phyloP scores from a whole-genome alignment of 441 rosid genomes.

The Pelargonium exstipulatum region DNA sequence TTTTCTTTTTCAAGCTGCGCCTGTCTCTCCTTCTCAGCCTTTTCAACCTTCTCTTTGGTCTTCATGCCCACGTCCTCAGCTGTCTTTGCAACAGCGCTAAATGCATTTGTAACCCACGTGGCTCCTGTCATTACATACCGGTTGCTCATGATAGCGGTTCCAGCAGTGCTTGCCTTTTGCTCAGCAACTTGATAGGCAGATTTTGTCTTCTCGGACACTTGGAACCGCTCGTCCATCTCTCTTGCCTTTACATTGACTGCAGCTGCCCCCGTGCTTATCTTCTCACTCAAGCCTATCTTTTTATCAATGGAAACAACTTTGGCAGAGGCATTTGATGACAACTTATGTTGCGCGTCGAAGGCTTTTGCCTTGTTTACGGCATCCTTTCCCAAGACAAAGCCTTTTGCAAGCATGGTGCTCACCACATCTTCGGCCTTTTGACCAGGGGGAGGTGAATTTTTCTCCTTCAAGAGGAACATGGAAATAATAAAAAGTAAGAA shows the following conservation, averaged over 20 bases:
- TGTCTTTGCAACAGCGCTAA: conserved; percentile 40
- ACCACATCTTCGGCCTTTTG: conserved; percentile 69
- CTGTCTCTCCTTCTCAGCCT: conserved; percentile 41
- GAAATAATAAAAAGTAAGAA: background rate
- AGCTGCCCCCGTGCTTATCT: conserved; percentile 49
- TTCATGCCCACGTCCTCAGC: conserved; percentile 38
- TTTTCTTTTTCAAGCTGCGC: conserved; percentile 12
- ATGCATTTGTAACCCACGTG: conserved; percentile 53
- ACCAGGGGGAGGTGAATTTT: conserved; percentile 18
- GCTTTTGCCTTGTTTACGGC: conserved; percentile 56
- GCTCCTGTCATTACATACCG: conserved; percentile 52
- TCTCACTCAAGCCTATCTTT: conserved; percentile 53
- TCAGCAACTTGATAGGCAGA: conserved; percentile 52
- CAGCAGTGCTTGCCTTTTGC: conserved; percentile 47
- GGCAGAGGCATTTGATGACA: conserved; percentile 56
- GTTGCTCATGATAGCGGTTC: conserved; percentile 48
- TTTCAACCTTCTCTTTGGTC: conserved; percentile 45
- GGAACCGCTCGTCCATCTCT: conserved; percentile 51
- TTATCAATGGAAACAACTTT: conserved; percentile 51
- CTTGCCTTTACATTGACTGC: conserved; percentile 48
- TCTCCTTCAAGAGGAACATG: conserved; percentile 25
- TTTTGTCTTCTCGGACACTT: conserved; percentile 50
- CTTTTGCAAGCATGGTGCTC: conserved; percentile 58
- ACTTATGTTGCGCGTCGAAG: conserved; percentile 50
- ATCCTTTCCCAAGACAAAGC: conserved; percentile 61